Percentiles rank a stretch among this genome's conserved stretches.
Evolutionary conservation across 768 basidiomycete genomes (phyloP).

Genomic region (Crepidotus variabilis): DNA sequence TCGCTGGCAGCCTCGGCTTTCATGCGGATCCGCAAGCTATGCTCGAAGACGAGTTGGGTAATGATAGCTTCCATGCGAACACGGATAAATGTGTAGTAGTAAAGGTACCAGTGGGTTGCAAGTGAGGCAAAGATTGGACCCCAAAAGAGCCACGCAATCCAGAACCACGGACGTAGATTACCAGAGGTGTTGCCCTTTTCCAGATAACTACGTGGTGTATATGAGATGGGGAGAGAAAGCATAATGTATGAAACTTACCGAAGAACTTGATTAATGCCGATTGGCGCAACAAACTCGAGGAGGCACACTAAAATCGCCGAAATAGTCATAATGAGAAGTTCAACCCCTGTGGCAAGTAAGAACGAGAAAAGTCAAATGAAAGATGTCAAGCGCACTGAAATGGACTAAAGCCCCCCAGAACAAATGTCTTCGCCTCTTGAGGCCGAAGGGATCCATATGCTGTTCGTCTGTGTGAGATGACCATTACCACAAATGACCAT

Average conservation of each 20-base stretch:
- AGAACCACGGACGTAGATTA: conserved; percentile 61
- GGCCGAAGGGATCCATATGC: conserved; percentile 36
- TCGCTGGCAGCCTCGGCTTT: conserved; percentile 35
- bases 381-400: conserved; percentile 17
- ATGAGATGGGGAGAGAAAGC: neutral
- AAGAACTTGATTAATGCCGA: conserved; percentile 36
- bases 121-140: conserved; percentile 43
- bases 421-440: conserved; percentile 37
- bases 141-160: conserved; percentile 50
- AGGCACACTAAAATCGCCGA: conserved; percentile 24
- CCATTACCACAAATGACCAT: conserved; percentile 21
- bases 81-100: conserved; percentile 38
- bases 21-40: conserved; percentile 58
- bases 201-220: conserved; percentile 40
- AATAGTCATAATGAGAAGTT: conserved; percentile 26
- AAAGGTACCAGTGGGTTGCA: conserved; percentile 52
- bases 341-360: conserved; percentile 14
- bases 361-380: neutral
- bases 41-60: conserved; percentile 39
- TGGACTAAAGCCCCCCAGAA: conserved; percentile 41
- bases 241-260: conserved; percentile 17
- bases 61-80: conserved; percentile 36
- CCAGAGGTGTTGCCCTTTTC: conserved; percentile 49
- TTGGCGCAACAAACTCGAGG: conserved; percentile 30
- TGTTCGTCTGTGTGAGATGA: conserved; percentile 9